Evolutionary conservation across 2,329 filamentous ascomycete species (phyloP).

Genomic region (Epicoccum sorghinum): DNA sequence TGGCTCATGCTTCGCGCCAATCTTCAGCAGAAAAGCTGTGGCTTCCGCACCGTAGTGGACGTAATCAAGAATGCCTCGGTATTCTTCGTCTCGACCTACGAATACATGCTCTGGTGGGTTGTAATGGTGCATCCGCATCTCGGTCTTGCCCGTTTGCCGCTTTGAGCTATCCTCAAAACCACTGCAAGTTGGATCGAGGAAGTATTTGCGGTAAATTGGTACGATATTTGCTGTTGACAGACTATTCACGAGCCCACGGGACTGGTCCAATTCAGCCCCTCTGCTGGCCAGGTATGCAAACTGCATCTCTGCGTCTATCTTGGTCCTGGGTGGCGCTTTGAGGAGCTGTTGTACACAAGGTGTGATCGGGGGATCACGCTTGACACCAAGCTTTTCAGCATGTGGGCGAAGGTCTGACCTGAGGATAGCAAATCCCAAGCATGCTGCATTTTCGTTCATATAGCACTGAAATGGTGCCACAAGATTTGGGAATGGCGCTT

Average conservation of each 20-base stretch:
- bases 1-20: constrained; percentile 90
- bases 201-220: constrained; percentile 44
- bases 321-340: constrained; percentile 71
- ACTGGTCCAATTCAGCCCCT: constrained; percentile 69
- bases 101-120: constrained; percentile 78
- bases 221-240: constrained; percentile 46
- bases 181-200: constrained; percentile 35
- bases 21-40: constrained; percentile 85
- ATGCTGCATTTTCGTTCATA: constrained; percentile 74
- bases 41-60: constrained; percentile 90
- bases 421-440: constrained; percentile 83
- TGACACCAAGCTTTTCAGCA: constrained; percentile 84
- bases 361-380: constrained; percentile 77
- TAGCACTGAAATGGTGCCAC: constrained; percentile 80
- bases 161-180: constrained; percentile 44
- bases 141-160: constrained; percentile 40
- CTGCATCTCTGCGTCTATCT: constrained; percentile 69
- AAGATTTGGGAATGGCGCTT: constrained; percentile 64
- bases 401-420: constrained; percentile 77
- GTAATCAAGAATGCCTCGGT: constrained; percentile 93
- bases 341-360: constrained; percentile 78
- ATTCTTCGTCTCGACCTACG: constrained; percentile 73
- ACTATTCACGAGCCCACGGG: constrained; percentile 32
- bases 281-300: constrained; percentile 87
- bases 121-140: constrained; percentile 55